A percentile compares a stretch with the other conserved stretches of the same genome.
Conservation (phyloP, 2,329 filamentous ascomycete genomes). For the Xylaria sp. region DNA sequence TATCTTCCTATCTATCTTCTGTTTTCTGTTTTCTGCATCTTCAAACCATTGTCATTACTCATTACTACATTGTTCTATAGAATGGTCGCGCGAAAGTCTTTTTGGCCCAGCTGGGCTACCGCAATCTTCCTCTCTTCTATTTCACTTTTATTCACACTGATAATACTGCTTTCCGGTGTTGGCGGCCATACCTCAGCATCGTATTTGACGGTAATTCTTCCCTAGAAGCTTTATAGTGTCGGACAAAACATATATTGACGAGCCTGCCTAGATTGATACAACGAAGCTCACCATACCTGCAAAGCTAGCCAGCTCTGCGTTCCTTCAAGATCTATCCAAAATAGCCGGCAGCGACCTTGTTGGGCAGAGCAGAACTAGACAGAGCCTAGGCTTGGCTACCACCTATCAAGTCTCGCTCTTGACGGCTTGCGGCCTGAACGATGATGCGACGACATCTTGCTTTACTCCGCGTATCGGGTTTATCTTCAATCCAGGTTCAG, state of each 20-base stretch:
- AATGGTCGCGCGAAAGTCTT: constrained; percentile 33
- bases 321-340: constrained; percentile 49
- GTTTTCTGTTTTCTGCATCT: background rate
- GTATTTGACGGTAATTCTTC: constrained; percentile 49
- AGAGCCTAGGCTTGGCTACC: constrained; percentile 45
- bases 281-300: constrained; percentile 46
- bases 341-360: constrained; percentile 50
- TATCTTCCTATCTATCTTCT: constrained; percentile 8
- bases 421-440: constrained; percentile 47
- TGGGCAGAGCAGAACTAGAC: constrained; percentile 45
- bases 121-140: constrained; percentile 43
- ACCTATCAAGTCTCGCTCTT: constrained; percentile 50
- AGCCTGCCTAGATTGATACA: constrained; percentile 46
- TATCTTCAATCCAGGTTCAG: constrained; percentile 47
- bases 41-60: background rate
- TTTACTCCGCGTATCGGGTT: constrained; percentile 46
- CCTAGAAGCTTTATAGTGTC: background rate
- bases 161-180: constrained; percentile 48
- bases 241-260: constrained; percentile 5
- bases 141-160: constrained; percentile 43
- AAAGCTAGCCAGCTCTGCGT: constrained; percentile 47
- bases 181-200: constrained; percentile 45
- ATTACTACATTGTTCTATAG: constrained; percentile 2
- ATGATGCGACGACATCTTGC: constrained; percentile 44
- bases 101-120: constrained; percentile 29